A percentile compares a stretch with the other conserved stretches of the same genome.
Conservation (phyloP, 2,329 filamentous ascomycete genomes). For the Coniochaeta sp. region DNA sequence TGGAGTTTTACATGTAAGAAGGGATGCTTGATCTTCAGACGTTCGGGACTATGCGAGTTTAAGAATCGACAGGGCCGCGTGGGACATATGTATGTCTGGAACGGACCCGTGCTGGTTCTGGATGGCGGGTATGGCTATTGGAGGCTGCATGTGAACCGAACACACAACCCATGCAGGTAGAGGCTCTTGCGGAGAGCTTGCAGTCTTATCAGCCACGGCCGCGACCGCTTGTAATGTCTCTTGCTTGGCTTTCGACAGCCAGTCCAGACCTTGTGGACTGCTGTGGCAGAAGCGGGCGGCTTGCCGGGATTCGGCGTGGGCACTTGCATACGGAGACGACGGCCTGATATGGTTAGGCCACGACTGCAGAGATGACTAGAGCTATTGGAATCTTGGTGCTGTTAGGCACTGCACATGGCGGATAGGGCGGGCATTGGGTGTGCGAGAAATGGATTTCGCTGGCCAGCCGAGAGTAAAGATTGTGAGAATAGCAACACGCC, state of each 20-base stretch:
- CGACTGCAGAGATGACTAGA: background rate
- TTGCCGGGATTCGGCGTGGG: background rate
- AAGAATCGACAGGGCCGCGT: constrained; percentile 29
- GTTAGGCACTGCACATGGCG: constrained; percentile 1
- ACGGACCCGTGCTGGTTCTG: background rate
- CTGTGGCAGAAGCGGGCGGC: background rate
- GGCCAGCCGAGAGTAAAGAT: background rate
- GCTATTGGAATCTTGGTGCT: constrained; percentile 1
- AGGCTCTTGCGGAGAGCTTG: background rate
- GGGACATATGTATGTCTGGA: constrained; percentile 7
- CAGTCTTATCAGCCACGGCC: background rate
- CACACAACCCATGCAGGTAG: background rate
- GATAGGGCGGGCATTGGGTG: constrained; percentile 1
- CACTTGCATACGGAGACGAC: background rate
- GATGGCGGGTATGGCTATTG: background rate
- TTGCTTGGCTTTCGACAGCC: background rate
- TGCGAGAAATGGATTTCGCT: background rate
- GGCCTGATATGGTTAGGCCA: background rate
- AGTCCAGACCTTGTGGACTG: background rate
- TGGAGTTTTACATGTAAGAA: constrained; percentile 26
- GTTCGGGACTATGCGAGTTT: constrained; percentile 32
- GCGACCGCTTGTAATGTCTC: background rate
- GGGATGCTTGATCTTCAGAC: constrained; percentile 25
- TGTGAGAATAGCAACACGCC: constrained; percentile 1
- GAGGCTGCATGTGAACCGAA: background rate